Evolutionary conservation across 192 early-diverging fungal genomes (phyloP).

Genomic region (Pecoramyces ruminantium): DNA sequence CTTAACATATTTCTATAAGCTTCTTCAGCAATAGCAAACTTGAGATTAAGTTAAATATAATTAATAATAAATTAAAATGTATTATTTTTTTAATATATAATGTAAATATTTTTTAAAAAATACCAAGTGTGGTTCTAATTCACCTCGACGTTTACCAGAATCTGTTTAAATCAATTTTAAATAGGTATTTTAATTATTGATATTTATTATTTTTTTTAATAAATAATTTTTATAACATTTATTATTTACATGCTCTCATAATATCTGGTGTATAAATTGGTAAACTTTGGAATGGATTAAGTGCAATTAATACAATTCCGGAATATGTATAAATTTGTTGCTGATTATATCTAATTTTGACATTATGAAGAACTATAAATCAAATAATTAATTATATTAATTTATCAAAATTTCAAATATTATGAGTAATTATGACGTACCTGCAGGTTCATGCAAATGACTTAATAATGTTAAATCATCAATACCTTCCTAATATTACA

Average conservation of each 20-base stretch:
- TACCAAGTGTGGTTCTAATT: conserved; percentile 82
- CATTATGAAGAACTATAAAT: conserved; percentile 67
- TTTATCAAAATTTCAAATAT: no score
- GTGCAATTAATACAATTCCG: conserved; percentile 93
- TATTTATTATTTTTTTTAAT: no score
- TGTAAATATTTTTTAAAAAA: no score
- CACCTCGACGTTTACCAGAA: conserved; percentile 78
- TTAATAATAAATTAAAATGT: no score
- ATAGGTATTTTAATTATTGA: no score
- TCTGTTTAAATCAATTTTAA: no score
- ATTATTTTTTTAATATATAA: no score
- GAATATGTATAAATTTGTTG: conserved; percentile 98
- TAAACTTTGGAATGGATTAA: conserved; percentile 85
- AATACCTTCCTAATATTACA: not conserved
- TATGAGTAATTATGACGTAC: no score
- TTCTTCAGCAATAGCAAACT: conserved; percentile 95
- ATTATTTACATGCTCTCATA: conserved; percentile 24
- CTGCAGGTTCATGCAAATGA: not conserved
- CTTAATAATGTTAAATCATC: not conserved
- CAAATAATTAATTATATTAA: no score
- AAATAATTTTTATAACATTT: no score
- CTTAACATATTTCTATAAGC: conserved; percentile 90
- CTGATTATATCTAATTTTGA: conserved; percentile 73
- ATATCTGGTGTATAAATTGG: conserved; percentile 81
- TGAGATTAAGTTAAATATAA: no score